Evolutionary conservation across 73 alveolate species (phyloP).

Genomic region (Uronychia binucleata): DNA sequence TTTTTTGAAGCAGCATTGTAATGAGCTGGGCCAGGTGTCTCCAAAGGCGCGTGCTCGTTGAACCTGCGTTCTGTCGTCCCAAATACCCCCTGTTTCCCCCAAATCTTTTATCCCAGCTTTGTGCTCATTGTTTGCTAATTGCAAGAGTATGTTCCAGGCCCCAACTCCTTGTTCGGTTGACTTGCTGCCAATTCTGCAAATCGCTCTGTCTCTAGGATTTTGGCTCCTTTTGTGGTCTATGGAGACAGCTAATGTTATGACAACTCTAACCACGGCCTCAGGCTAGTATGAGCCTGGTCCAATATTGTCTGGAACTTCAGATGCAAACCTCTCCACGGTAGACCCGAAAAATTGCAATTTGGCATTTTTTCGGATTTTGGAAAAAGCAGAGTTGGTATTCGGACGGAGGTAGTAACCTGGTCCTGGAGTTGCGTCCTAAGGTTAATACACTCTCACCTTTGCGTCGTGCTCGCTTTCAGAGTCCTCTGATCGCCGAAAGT

Average conservation of each 20-base stretch:
- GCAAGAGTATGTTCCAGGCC: constrained; percentile 51
- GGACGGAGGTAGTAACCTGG: constrained; percentile 67
- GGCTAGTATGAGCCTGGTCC: constrained; percentile 37
- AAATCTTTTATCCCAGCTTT: constrained; percentile 36
- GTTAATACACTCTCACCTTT: neutral
- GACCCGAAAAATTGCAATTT: constrained; percentile 74
- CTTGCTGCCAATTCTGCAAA: neutral
- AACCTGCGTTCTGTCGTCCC: constrained; percentile 78
- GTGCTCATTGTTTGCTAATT: neutral
- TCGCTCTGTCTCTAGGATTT: constrained; percentile 19
- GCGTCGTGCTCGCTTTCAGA: neutral
- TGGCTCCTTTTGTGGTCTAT: neutral
- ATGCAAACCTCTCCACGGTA: constrained; percentile 61
- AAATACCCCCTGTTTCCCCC: constrained; percentile 57
- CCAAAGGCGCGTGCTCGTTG: constrained; percentile 18
- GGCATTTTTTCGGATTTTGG: constrained; percentile 14
- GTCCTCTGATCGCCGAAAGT: neutral
- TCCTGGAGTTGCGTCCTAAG: constrained; percentile 51
- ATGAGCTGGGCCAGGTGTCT: constrained; percentile 75
- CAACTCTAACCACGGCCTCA: neutral
- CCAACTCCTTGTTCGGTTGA: neutral
- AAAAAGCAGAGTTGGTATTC: constrained; percentile 43
- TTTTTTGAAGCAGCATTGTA: constrained; percentile 51
- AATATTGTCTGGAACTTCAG: constrained; percentile 1
- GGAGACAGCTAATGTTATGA: too few relatives aligned